A percentile compares a stretch with the other conserved stretches of the same genome.
Evolutionary conservation across 2,329 filamentous ascomycete species (phyloP).

Genomic region (Colletotrichum navitas): DNA sequence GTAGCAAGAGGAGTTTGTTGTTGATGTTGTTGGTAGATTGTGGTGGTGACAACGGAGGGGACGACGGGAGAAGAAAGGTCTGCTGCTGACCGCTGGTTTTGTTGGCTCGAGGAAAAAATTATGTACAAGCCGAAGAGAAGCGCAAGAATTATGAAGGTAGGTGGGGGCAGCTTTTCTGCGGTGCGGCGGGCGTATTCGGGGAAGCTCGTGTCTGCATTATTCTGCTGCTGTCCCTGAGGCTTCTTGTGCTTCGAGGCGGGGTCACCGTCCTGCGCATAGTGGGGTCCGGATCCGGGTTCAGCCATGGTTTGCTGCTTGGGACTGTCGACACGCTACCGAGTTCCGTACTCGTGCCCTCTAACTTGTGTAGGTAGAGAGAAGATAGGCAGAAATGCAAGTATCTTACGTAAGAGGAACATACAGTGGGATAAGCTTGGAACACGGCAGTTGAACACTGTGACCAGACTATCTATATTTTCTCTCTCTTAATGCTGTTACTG

Average conservation of each 20-base stretch:
- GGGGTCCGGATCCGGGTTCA: slow-evolving; percentile 45
- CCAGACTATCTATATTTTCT: slow-evolving; percentile 12
- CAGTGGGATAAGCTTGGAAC: slow-evolving; percentile 30
- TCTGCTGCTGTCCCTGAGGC: slow-evolving; percentile 32
- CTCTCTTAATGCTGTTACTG: not conserved
- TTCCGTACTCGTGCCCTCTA: not conserved
- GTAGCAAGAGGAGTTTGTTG: slow-evolving; percentile 43
- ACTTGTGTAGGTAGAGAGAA: not conserved
- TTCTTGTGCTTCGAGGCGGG: slow-evolving; percentile 49
- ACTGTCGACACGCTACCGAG: not conserved
- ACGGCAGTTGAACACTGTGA: slow-evolving; percentile 12
- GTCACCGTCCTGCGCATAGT: slow-evolving; percentile 49
- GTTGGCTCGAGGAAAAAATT: slow-evolving; percentile 50
- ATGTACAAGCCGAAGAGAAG: slow-evolving; percentile 54
- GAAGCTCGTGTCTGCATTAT: slow-evolving; percentile 37
- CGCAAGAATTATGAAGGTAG: slow-evolving; percentile 56
- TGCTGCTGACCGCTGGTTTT: slow-evolving; percentile 43
- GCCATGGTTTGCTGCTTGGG: slow-evolving; percentile 44
- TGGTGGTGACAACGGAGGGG: slow-evolving; percentile 40
- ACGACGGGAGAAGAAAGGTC: slow-evolving; percentile 45
- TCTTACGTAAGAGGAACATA: not conserved
- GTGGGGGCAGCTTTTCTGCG: slow-evolving; percentile 58
- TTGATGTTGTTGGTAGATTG: slow-evolving; percentile 44
- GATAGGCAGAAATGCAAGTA: not conserved
- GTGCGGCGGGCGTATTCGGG: slow-evolving; percentile 45